Percentiles rank a stretch among this genome's conserved stretches.
Conservation (phyloP, 2,329 filamentous ascomycete species). For the Salinomyces thailandicus region DNA sequence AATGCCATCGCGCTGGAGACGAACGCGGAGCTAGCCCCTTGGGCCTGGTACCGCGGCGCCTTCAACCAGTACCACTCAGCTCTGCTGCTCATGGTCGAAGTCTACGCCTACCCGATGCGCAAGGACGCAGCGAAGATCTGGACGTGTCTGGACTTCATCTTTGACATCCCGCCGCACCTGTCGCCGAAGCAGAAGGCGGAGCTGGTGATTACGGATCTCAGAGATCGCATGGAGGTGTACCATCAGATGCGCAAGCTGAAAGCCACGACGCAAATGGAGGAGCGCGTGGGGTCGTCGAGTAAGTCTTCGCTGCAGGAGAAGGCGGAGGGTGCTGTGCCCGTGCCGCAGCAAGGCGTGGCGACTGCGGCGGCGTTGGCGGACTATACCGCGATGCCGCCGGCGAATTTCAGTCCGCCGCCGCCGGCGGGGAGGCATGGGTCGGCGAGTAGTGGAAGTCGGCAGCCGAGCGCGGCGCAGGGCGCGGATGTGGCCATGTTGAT, state of each 20-base stretch:
- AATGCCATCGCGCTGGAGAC: conserved; percentile 46
- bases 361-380: background rate
- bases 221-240: conserved; percentile 51
- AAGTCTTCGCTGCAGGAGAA: background rate
- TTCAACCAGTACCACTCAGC: conserved; percentile 64
- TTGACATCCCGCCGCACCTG: conserved; percentile 46
- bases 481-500: conserved; percentile 26
- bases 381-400: conserved; percentile 10
- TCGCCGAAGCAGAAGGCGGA: conserved; percentile 48
- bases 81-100: conserved; percentile 56
- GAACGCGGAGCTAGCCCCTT: conserved; percentile 42
- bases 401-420: conserved; percentile 18
- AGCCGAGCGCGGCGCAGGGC: conserved; percentile 10
- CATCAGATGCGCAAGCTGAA: conserved; percentile 45
- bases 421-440: conserved; percentile 10
- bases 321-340: background rate
- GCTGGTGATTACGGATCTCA: conserved; percentile 52
- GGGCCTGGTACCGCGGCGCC: conserved; percentile 61
- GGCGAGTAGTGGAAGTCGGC: conserved; percentile 13
- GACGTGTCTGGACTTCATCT: conserved; percentile 62
- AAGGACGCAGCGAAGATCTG: conserved; percentile 57
- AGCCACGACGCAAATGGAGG: conserved; percentile 23
- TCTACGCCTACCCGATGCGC: conserved; percentile 49
- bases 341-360: background rate
- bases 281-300: conserved; percentile 13